These are phyloP conservation scores for Dactylis glomerata DNA, from an alignment of 176 grass and related monocot species.

Conservation along the genomic window DNA sequence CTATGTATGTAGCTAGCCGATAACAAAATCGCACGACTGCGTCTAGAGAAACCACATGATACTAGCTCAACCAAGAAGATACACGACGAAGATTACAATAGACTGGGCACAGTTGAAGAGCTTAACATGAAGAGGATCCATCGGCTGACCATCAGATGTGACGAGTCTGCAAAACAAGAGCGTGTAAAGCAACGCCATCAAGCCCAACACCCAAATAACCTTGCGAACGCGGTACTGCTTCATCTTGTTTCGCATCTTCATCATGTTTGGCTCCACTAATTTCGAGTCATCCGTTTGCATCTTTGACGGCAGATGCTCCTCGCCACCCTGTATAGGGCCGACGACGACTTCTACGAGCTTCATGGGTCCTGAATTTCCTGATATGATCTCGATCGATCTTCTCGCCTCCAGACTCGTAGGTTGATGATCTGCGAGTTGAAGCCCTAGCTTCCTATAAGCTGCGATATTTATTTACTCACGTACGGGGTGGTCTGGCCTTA, in stretches of 20 bases:
- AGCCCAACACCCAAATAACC: neutral
- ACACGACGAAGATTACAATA: neutral
- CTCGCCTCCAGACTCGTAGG: neutral
- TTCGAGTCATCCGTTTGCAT: neutral
- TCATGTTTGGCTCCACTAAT: too few relatives aligned
- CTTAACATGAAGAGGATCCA: neutral
- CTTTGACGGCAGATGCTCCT: neutral
- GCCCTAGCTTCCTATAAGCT: too few relatives aligned
- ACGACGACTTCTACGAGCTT: neutral
- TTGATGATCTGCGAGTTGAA: neutral
- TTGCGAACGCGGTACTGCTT: neutral
- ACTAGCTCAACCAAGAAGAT: neutral
- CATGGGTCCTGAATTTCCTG: neutral
- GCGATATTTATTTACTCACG: too few relatives aligned
- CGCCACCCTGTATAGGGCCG: neutral
- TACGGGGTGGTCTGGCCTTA: too few relatives aligned
- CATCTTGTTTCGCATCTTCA: neutral
- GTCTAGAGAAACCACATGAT: neutral
- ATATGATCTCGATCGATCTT: neutral
- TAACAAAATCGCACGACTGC: neutral
- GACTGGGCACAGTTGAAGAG: neutral
- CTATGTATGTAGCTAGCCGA: neutral
- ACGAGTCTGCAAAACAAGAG: neutral
- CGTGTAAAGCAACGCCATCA: neutral
- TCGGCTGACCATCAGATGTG: neutral